Evolutionary conservation across 2,329 filamentous ascomycete species (phyloP), one percentile per base, ranked within the genome.

Genomic region (Colletotrichum euphorbiae): DNA sequence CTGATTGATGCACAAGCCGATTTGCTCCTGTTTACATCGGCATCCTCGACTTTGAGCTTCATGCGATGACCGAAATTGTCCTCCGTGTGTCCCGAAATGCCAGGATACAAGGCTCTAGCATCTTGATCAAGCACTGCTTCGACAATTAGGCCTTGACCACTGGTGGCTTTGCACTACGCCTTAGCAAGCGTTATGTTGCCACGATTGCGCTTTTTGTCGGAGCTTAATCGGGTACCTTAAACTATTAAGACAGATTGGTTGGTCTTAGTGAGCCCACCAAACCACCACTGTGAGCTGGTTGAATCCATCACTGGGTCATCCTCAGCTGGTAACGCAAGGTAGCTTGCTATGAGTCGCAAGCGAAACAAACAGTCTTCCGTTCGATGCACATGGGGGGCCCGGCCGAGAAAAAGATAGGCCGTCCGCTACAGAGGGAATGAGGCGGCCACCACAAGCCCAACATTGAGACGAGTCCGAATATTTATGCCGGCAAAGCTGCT

Each of bases 311-410:
- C 52, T 24, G 51, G 59, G 9, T 15, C 48, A 17, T 54, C 54
- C n/a, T 59, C 54, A 54, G 28, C 54, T 64, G 60, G 9, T 54
- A 21, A 45, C 36, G 28, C 42, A 13, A 21, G 24, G 13, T 24
- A 55, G 33, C 28, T 54, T 42, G n/a, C 61, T 13, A 68, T 59
- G 7, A 28, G 65, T 40, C 48, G 52, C 48, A 65, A 58, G 46
- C 65, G 61, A 68, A 59, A 68, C 65, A 59, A 31, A 21, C 54
- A 54, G 51, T 63, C 31, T 42, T 36, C 57, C 28, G 59, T 51
- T 50, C 54, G 60, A 59, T 36, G 54, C 65, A 43, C 54, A 61
- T 54, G 52, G 52, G 57, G 65, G 33, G 21, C 46, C 36, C 45
- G 5, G 33, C 48, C 48, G 60, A 59, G 65, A 59, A 55, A 55